phyloP scores from a whole-genome alignment of 805 yeast genomes.

The Metschnikowia sp. region DNA sequence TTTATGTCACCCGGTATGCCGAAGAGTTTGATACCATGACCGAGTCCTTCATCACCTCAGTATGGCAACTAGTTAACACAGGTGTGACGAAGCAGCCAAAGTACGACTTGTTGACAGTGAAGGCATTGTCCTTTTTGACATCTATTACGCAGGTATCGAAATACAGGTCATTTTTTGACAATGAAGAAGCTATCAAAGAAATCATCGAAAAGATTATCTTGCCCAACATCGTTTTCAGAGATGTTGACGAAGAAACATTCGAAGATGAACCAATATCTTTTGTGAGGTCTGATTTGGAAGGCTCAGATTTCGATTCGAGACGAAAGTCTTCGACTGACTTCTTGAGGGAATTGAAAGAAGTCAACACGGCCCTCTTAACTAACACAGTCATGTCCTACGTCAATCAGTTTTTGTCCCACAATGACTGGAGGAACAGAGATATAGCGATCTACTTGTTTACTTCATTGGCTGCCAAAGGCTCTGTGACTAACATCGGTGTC shows the following conservation, averaged over 20 bases:
- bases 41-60: slow-evolving; percentile 71
- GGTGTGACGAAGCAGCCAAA: slow-evolving; percentile 64
- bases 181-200: slow-evolving; percentile 58
- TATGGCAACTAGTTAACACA: slow-evolving; percentile 71
- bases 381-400: slow-evolving; percentile 71
- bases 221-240: slow-evolving; percentile 85
- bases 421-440: slow-evolving; percentile 83
- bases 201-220: slow-evolving; percentile 79
- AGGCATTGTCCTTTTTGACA: slow-evolving; percentile 75
- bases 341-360: slow-evolving; percentile 77
- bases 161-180: slow-evolving; percentile 52
- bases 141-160: slow-evolving; percentile 71
- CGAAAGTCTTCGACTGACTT: slow-evolving; percentile 92
- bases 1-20: slow-evolving; percentile 87
- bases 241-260: slow-evolving; percentile 84
- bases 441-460: slow-evolving; percentile 82
- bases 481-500: slow-evolving; percentile 82
- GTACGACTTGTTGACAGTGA: slow-evolving; percentile 80
- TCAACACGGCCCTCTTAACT: slow-evolving; percentile 72
- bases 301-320: slow-evolving; percentile 89
- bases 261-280: slow-evolving; percentile 97
- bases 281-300: slow-evolving; percentile 91
- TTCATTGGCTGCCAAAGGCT: slow-evolving; percentile 87
- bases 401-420: slow-evolving; percentile 51
- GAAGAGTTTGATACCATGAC: slow-evolving; percentile 84